A percentile compares a stretch with the other conserved stretches of the same genome.
phyloP scores from a whole-genome alignment of 306 rosid genomes.

The Castanea mollissima region DNA sequence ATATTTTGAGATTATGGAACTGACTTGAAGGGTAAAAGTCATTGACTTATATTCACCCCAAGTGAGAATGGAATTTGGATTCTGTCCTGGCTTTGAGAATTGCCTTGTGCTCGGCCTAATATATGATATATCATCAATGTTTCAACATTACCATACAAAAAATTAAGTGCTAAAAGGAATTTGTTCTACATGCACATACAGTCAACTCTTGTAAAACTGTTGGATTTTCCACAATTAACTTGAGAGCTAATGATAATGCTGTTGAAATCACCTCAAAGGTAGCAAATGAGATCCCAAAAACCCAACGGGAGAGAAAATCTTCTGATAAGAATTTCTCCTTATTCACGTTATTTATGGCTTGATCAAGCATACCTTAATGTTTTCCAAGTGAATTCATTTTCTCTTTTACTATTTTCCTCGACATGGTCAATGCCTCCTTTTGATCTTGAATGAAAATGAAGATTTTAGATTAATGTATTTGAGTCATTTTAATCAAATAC shows the following conservation, averaged over 20 bases:
- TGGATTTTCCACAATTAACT: conserved; percentile 30
- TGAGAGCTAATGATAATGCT: conserved; percentile 21
- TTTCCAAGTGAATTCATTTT: no score
- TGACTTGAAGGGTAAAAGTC: conserved; percentile 38
- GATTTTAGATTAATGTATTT: no score
- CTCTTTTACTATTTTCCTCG: no score
- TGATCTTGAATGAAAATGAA: no score
- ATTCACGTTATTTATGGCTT: no score
- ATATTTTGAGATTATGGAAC: not conserved
- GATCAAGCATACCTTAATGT: no score
- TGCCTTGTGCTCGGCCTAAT: conserved; percentile 39
- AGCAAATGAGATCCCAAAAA: conserved; percentile 9
- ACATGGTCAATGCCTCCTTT: no score
- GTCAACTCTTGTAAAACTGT: conserved; percentile 18
- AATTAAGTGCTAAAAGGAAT: conserved; percentile 1
- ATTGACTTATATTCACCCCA: conserved; percentile 48
- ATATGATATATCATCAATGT: not conserved
- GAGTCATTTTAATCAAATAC: no score
- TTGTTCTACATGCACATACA: no score
- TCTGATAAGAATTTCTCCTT: no score
- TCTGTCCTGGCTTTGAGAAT: conserved; percentile 30
- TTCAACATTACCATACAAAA: not conserved
- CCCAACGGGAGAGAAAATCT: no score
- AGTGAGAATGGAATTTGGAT: conserved; percentile 22
- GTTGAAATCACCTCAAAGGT: conserved; percentile 26